Conservation (phyloP, 345 rosid genomes). For the Eucalyptus pauciflora region DNA sequence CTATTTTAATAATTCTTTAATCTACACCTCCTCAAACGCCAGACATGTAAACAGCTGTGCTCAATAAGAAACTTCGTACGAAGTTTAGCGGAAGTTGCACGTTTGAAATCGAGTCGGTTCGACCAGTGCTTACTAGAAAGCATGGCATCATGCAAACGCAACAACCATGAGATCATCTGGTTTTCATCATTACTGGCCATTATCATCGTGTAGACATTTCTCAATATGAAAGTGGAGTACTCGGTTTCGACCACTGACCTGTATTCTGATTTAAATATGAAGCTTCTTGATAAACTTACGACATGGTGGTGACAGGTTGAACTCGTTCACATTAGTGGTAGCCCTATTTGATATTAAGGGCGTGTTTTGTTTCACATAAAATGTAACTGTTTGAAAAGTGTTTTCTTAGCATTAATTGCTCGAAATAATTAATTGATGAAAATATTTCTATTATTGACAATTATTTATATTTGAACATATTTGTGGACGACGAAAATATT, state of each 20-base stretch:
- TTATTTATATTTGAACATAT: too few species aligned
- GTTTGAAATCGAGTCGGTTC: background rate
- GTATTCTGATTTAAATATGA: background rate
- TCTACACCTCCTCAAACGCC: background rate
- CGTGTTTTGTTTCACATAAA: background rate
- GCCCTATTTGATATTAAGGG: background rate
- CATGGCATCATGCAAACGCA: background rate
- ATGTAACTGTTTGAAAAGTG: background rate
- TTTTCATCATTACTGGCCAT: background rate
- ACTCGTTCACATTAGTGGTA: background rate
- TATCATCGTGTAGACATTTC: background rate
- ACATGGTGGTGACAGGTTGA: background rate
- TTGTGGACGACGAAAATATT: accelerated
- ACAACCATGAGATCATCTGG: background rate
- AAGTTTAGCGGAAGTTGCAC: background rate
- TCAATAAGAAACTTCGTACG: background rate
- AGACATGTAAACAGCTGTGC: background rate
- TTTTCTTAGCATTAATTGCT: too few species aligned
- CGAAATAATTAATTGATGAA: too few species aligned
- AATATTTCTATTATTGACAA: too few species aligned
- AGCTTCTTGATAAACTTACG: background rate
- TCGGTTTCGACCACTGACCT: background rate
- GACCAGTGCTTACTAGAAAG: background rate
- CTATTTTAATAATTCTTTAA: background rate
- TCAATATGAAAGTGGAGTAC: background rate